phyloP scores from a whole-genome alignment of 2,329 filamentous ascomycete species.

The Cladophialophora bantiana region DNA sequence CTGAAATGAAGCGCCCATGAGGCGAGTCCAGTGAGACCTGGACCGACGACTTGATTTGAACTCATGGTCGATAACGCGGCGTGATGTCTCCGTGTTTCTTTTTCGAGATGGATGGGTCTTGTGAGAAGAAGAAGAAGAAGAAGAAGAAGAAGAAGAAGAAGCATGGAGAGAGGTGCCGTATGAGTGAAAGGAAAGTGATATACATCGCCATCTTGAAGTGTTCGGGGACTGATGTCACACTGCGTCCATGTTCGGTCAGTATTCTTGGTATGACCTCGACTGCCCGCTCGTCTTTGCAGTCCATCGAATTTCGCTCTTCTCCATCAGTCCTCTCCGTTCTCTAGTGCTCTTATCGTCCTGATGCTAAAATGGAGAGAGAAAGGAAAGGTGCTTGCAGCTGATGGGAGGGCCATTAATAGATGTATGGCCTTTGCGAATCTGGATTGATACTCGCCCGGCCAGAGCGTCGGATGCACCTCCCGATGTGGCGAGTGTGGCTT shows the following conservation, averaged over 20 bases:
- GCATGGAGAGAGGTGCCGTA: background rate
- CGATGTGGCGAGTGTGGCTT: background rate
- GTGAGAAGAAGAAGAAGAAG: background rate
- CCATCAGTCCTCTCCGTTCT: too few relatives aligned
- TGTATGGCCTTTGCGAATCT: too few relatives aligned
- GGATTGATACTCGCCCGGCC: too few relatives aligned
- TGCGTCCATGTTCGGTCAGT: background rate
- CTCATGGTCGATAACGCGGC: constrained; percentile 20
- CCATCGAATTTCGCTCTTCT: too few relatives aligned
- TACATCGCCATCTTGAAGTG: background rate
- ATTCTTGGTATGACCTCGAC: too few relatives aligned
- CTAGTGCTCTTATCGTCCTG: too few relatives aligned
- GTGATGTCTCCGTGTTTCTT: too few relatives aligned
- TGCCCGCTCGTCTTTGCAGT: too few relatives aligned
- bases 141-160: background rate
- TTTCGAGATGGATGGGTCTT: background rate
- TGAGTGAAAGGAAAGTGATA: background rate
- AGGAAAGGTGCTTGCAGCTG: too few relatives aligned
- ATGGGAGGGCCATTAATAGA: too few relatives aligned
- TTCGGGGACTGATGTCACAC: constrained; percentile 25
- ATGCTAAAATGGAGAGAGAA: too few relatives aligned
- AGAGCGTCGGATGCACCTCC: background rate
- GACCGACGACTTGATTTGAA: constrained; percentile 15
- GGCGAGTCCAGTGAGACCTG: constrained; percentile 31
- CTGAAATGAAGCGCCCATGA: constrained; percentile 36